These are phyloP conservation scores for Aspergillus biplanus DNA, from an alignment of 495 filamentous ascomycete genomes.

Conservation along the genomic window DNA sequence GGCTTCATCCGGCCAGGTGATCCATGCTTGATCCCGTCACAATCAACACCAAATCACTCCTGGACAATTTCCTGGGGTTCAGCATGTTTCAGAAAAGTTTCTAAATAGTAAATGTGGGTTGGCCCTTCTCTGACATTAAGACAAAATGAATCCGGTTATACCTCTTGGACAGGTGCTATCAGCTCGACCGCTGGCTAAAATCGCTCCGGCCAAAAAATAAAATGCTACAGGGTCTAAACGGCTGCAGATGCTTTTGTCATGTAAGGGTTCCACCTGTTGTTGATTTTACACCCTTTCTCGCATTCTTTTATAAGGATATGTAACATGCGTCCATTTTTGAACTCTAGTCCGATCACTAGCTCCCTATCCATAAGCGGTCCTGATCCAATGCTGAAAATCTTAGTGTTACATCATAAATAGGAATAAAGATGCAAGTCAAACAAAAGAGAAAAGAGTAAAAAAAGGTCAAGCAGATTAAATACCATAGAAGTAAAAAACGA, in stretches of 20 bases:
- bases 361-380: conserved; percentile 1
- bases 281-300: too few relatives aligned
- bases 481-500: neutral
- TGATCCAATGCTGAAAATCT: conserved; percentile 9
- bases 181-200: too few relatives aligned
- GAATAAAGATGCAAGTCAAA: conserved; percentile 14
- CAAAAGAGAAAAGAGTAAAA: conserved; percentile 11
- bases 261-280: too few relatives aligned
- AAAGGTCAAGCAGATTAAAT: conserved; percentile 2
- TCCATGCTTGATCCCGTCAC: neutral
- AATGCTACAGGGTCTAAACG: too few relatives aligned
- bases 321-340: neutral
- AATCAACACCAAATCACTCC: neutral
- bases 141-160: too few relatives aligned
- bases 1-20: conserved; percentile 2
- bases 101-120: neutral
- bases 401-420: conserved; percentile 23
- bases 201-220: too few relatives aligned
- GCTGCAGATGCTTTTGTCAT: too few relatives aligned
- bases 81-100: conserved; percentile 2
- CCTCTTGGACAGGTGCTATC: too few relatives aligned
- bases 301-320: too few relatives aligned
- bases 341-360: neutral
- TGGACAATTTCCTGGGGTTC: neutral
- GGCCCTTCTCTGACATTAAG: too few relatives aligned